Percentiles rank a stretch among this genome's conserved stretches.
phyloP scores from a whole-genome alignment of 2,329 filamentous ascomycete species.

The Capronia epimyces region DNA sequence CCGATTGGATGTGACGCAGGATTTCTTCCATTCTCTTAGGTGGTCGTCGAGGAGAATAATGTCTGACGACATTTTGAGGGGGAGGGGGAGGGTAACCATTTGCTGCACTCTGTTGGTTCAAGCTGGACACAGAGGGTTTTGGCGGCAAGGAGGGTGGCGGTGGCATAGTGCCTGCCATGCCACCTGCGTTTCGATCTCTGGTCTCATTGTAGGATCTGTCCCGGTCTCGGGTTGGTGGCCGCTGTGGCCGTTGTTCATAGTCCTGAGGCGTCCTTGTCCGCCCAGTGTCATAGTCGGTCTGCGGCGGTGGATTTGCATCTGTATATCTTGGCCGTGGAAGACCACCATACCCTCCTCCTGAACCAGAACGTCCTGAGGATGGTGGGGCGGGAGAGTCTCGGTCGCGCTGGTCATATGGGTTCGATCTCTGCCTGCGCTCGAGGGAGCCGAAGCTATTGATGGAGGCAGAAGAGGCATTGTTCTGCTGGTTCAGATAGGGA shows the following conservation, averaged over 20 bases:
- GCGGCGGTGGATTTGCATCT: conserved; percentile 10
- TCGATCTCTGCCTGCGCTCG: conserved; percentile 24
- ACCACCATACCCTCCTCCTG: conserved; percentile 25
- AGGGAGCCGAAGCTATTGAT: conserved; percentile 27
- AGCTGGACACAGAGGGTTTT: conserved; percentile 16
- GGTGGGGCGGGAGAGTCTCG: conserved; percentile 18
- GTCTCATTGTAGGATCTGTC: conserved; percentile 22
- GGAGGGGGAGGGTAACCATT: conserved; percentile 18
- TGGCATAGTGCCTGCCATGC: conserved; percentile 18
- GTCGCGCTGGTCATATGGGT: conserved; percentile 26
- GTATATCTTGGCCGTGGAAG: conserved; percentile 20
- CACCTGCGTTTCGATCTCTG: conserved; percentile 20
- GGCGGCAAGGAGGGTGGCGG: conserved; percentile 17
- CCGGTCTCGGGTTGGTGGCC: conserved; percentile 20
- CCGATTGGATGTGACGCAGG: conserved; percentile 61
- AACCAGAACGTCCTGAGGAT: conserved; percentile 13
- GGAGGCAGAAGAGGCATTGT: conserved; percentile 26
- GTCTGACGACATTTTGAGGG: conserved; percentile 16
- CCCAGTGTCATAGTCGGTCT: conserved; percentile 17
- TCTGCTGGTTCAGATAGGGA: conserved; percentile 22
- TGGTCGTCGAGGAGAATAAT: conserved; percentile 22
- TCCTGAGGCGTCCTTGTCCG: conserved; percentile 18
- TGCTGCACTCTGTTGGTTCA: conserved; percentile 14
- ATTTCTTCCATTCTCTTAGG: conserved; percentile 28
- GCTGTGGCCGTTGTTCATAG: conserved; percentile 18